Conservation (phyloP, 257 asterid species). For the Anisodus acutangulus region DNA sequence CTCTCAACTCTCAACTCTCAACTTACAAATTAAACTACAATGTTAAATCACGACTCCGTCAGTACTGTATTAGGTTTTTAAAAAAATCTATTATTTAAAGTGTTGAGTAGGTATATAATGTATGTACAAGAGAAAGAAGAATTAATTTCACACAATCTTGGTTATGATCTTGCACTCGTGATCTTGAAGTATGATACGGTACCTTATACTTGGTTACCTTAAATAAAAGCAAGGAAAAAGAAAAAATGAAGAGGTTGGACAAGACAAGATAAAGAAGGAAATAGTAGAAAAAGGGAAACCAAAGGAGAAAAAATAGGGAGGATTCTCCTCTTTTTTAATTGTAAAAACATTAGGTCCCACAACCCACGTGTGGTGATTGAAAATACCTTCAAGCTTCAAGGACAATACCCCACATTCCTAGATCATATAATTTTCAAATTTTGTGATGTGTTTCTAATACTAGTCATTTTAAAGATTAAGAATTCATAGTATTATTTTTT, state of each 20-base stretch:
- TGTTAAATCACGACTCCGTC: too few relatives aligned
- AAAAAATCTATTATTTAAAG: too few relatives aligned
- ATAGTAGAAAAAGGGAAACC: slow-evolving; percentile 19
- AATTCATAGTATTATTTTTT: background rate
- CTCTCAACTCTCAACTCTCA: too few relatives aligned
- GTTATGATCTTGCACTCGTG: slow-evolving; percentile 19
- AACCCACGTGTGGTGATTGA: slow-evolving; percentile 36
- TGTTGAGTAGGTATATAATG: background rate
- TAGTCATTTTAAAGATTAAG: too few relatives aligned
- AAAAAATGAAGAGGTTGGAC: background rate
- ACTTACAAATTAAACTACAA: too few relatives aligned
- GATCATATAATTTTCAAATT: slow-evolving; percentile 26
- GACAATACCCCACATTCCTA: slow-evolving; percentile 33
- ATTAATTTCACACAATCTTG: background rate
- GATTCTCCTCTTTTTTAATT: background rate
- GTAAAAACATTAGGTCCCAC: slow-evolving; percentile 37
- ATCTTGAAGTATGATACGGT: background rate
- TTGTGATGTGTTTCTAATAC: background rate
- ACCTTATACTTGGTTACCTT: background rate
- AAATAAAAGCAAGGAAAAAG: background rate
- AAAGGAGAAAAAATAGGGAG: slow-evolving; percentile 21
- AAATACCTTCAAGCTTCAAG: slow-evolving; percentile 34
- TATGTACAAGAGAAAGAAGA: background rate
- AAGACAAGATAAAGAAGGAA: background rate
- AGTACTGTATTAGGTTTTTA: too few relatives aligned